A percentile compares a stretch with the other conserved stretches of the same genome.
Conservation (phyloP, 2,329 filamentous ascomycete species). For the Graphium sp. region DNA sequence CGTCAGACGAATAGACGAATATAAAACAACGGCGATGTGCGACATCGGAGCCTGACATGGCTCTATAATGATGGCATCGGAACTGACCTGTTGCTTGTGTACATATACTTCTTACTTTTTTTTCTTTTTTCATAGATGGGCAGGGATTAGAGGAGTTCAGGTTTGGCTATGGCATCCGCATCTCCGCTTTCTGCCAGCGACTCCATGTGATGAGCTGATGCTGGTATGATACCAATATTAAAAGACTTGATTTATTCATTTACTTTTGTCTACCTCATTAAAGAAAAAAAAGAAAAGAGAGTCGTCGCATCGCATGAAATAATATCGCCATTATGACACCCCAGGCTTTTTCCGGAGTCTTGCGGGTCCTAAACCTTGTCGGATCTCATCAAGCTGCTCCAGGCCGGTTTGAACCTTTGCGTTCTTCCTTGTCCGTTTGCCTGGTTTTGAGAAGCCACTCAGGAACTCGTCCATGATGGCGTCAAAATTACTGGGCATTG, state of each 20-base stretch:
- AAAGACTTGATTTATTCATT: no score
- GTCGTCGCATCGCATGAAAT: constrained; percentile 1
- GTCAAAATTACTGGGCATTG: constrained; percentile 66
- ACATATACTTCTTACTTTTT: no score
- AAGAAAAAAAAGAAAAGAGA: constrained; percentile 1
- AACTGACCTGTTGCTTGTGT: no score
- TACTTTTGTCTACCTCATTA: neutral
- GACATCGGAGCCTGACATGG: no score
- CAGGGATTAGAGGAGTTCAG: no score
- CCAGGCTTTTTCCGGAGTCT: constrained; percentile 38
- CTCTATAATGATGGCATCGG: no score
- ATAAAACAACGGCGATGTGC: no score
- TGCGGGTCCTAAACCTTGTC: constrained; percentile 63
- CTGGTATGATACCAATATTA: no score
- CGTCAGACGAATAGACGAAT: constrained; percentile 46
- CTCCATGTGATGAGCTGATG: no score
- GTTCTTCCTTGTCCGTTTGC: constrained; percentile 64
- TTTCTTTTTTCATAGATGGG: no score
- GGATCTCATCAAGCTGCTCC: constrained; percentile 80
- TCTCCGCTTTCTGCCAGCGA: no score
- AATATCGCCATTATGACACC: neutral
- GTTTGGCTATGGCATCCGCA: no score
- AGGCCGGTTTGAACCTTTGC: constrained; percentile 67
- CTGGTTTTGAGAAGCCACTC: constrained; percentile 51
- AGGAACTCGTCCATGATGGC: constrained; percentile 88